phyloP scores from a whole-genome alignment of 176 grass and related monocot species.

The Tillandsia leiboldiana region DNA sequence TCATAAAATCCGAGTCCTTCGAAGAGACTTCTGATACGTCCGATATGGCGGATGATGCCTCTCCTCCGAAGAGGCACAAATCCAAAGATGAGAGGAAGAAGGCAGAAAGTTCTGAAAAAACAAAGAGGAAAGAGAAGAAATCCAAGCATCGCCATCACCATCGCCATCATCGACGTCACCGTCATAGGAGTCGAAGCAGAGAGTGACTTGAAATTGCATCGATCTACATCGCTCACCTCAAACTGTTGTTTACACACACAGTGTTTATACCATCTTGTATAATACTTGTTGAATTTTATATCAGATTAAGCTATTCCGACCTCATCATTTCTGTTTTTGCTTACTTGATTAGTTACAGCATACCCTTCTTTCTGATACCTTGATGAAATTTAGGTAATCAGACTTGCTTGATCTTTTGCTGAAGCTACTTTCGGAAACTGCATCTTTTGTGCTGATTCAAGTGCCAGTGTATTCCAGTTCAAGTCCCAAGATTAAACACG shows the following conservation, averaged over 20 bases:
- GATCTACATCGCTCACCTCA: no score
- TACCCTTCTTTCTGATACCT: no score
- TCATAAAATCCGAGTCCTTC: slow-evolving; percentile 34
- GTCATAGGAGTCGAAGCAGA: slow-evolving; percentile 44
- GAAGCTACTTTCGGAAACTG: no score
- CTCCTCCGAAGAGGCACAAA: slow-evolving; percentile 12
- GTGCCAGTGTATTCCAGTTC: no score
- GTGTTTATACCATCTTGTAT: not conserved
- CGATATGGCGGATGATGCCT: slow-evolving; percentile 3
- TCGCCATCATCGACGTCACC: no score
- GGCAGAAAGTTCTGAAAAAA: slow-evolving; percentile 37
- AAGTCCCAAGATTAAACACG: no score
- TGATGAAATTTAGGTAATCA: no score
- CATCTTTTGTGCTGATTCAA: no score
- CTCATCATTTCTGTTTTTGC: no score
- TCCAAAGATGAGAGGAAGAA: slow-evolving; percentile 18
- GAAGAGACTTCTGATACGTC: slow-evolving; percentile 20
- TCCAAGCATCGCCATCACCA: slow-evolving; percentile 39
- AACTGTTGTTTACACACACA: not conserved
- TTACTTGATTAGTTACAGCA: no score
- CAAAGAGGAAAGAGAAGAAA: slow-evolving; percentile 48
- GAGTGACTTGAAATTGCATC: slow-evolving; percentile 14
- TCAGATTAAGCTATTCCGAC: no score
- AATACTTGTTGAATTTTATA: not conserved
- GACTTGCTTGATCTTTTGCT: no score